phyloP scores from a whole-genome alignment of 1,284 basidiomycete species.

The Cryptococcus sp. region DNA sequence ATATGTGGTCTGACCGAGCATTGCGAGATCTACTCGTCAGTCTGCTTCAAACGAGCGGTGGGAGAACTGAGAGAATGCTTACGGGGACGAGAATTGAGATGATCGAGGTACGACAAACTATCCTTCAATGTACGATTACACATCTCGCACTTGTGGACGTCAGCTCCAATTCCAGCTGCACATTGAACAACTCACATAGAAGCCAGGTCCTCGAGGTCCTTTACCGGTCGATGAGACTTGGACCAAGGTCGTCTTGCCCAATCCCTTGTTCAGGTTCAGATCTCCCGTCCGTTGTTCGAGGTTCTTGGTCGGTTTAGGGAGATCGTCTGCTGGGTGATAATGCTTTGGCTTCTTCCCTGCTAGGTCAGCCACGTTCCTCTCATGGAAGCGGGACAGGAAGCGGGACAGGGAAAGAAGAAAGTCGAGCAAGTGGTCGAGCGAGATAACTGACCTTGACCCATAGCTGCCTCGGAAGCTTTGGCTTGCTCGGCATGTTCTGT shows the following conservation, averaged over 20 bases:
- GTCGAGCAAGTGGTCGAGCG: too few species aligned
- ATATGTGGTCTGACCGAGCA: constrained; percentile 89
- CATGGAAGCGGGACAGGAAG: constrained; percentile 1
- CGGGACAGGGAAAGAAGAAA: too few species aligned
- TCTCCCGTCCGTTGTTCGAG: constrained; percentile 76
- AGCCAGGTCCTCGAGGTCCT: constrained; percentile 82
- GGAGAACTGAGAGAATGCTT: constrained; percentile 45
- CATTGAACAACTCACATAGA: constrained; percentile 52
- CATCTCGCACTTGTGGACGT: constrained; percentile 64
- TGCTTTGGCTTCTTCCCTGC: constrained; percentile 73
- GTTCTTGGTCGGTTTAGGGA: constrained; percentile 82
- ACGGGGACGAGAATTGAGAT: constrained; percentile 92
- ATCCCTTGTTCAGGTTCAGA: constrained; percentile 83
- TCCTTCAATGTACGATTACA: constrained; percentile 92
- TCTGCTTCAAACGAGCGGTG: neutral
- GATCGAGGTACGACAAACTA: constrained; percentile 86
- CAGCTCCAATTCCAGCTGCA: constrained; percentile 40
- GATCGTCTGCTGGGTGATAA: constrained; percentile 52
- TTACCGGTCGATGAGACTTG: constrained; percentile 58
- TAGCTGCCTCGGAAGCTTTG: constrained; percentile 40
- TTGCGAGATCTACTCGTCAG: constrained; percentile 47
- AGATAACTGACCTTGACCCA: constrained; percentile 63
- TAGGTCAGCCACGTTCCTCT: neutral
- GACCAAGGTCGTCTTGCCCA: constrained; percentile 87
- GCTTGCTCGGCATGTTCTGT: constrained; percentile 34